phyloP scores from a whole-genome alignment of 176 grass and related monocot species.

The Oryza brachyantha region DNA sequence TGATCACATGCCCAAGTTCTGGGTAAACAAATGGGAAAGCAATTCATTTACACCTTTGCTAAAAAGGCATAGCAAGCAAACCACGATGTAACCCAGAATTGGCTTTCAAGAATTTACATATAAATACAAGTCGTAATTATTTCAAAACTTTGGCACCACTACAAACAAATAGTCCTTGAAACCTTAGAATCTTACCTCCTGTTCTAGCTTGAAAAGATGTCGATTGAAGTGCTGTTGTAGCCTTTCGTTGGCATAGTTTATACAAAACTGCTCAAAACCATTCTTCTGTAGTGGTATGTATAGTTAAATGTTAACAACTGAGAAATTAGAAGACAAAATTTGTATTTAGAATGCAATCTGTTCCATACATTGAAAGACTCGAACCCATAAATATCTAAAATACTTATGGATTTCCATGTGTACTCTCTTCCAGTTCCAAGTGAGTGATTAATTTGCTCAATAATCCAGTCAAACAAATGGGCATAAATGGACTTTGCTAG shows the following conservation, averaged over 20 bases:
- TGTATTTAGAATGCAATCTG: conserved; percentile 25
- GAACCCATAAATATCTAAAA: conserved; percentile 99
- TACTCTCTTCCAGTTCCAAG: conserved; percentile 58
- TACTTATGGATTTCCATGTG: conserved; percentile 81
- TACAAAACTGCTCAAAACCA: conserved; percentile 97
- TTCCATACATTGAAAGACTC: conserved; percentile 86
- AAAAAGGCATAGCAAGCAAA: background rate
- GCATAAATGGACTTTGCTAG: conserved; percentile 91
- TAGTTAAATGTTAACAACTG: conserved; percentile 24
- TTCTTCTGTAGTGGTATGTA: conserved; percentile 69
- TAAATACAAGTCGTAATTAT: conserved; percentile 12
- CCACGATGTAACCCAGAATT: background rate
- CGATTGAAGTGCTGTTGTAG: conserved; percentile 95
- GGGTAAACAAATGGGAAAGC: background rate
- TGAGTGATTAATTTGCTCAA: conserved; percentile 81
- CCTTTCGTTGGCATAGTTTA: conserved; percentile 99
- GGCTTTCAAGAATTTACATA: conserved; percentile 2
- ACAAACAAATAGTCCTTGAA: conserved; percentile 14
- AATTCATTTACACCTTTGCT: background rate
- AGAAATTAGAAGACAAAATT: conserved; percentile 7
- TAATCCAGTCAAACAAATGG: conserved; percentile 86
- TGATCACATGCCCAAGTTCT: conserved; percentile 1
- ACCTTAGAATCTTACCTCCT: conserved; percentile 62
- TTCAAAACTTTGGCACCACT: background rate
- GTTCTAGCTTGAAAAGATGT: conserved; percentile 91